Conservation (phyloP, 306 rosid genomes). For the Phaseolus lunatus region DNA sequence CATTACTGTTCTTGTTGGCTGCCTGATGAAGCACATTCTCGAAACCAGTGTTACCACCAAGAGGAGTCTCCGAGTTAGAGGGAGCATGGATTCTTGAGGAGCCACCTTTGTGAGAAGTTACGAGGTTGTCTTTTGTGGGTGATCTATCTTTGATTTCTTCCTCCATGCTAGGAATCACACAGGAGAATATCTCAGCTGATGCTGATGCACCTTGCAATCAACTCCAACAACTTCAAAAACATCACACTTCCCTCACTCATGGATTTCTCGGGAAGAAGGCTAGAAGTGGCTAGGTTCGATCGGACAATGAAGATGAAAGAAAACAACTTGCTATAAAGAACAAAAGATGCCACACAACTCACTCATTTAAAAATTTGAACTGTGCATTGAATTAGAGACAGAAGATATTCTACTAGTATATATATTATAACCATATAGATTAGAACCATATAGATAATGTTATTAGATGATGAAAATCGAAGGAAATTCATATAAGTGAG, state of each 20-base stretch:
- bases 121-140: constrained; percentile 29
- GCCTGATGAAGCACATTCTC: constrained; percentile 40
- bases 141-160: constrained; percentile 41
- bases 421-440: no score
- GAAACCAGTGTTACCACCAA: neutral
- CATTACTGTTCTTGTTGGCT: neutral
- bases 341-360: constrained; percentile 5
- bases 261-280: neutral
- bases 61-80: constrained; percentile 24
- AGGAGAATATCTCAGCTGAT: constrained; percentile 2
- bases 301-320: constrained; percentile 2
- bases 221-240: neutral
- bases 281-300: constrained; percentile 16
- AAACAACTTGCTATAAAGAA: constrained; percentile 35
- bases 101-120: constrained; percentile 19
- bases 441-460: no score
- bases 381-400: no score
- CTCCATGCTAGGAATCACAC: constrained; percentile 40
- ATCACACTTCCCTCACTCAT: neutral
- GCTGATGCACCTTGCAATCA: constrained; percentile 4
- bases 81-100: neutral
- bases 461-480: no score
- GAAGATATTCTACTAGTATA: no score
- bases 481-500: no score
- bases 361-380: neutral